A percentile compares a stretch with the other conserved stretches of the same genome.
Evolutionary conservation across 2,329 filamentous ascomycete genomes (phyloP).

Genomic region (Botrytis pseudocinerea): DNA sequence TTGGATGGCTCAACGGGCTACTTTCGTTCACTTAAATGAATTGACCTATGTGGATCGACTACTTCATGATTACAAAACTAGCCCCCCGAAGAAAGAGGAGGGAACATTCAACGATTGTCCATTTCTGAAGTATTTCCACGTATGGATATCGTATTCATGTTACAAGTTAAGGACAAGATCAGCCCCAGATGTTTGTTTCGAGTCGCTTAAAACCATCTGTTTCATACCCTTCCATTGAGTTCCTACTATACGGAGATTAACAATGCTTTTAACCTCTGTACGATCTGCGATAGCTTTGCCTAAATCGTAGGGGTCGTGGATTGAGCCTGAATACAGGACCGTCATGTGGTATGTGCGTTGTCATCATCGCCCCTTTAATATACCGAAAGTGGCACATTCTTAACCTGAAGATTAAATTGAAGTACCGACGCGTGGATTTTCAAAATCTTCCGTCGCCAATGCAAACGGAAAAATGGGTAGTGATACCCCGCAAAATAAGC

Average conservation of each 20-base stretch:
- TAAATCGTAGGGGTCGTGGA: neutral
- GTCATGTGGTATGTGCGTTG: neutral
- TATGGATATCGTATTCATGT: neutral
- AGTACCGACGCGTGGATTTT: neutral
- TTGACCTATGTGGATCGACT: neutral
- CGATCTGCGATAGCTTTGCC: neutral
- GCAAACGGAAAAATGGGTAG: neutral
- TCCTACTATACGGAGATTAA: neutral
- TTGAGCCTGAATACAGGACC: constrained; percentile 3
- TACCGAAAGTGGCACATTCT: neutral
- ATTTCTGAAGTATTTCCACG: constrained; percentile 10
- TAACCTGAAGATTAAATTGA: neutral
- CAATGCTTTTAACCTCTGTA: neutral
- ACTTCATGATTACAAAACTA: too few species aligned
- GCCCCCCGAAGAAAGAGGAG: neutral
- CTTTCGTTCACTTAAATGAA: neutral
- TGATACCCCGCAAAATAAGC: neutral
- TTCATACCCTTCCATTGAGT: neutral
- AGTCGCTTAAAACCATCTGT: neutral
- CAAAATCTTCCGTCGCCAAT: neutral
- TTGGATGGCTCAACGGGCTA: neutral
- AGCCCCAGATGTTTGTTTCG: neutral
- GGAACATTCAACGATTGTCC: neutral
- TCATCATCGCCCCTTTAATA: neutral
- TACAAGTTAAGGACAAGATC: neutral